These are phyloP conservation scores for Corylus americana DNA, from an alignment of 306 rosid species.

Conservation along the genomic window DNA sequence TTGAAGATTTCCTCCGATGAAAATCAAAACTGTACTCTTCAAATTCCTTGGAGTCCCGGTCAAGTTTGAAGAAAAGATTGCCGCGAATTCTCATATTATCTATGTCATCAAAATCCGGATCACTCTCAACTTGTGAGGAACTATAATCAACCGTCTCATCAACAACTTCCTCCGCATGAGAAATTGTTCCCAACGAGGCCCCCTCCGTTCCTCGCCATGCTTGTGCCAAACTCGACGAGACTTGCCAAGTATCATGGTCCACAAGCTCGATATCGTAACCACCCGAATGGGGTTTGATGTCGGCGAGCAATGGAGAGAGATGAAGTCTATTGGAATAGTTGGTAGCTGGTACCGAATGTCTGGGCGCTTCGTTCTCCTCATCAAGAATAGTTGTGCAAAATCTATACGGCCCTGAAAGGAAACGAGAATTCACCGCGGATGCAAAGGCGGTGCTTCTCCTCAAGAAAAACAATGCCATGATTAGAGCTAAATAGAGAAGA, in stretches of 20 bases:
- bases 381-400: slow-evolving; percentile 28
- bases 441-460: slow-evolving; percentile 37
- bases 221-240: slow-evolving; percentile 65
- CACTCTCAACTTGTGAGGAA: slow-evolving; percentile 36
- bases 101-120: slow-evolving; percentile 66
- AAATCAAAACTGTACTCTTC: slow-evolving; percentile 81
- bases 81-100: slow-evolving; percentile 76
- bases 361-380: slow-evolving; percentile 22
- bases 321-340: slow-evolving; percentile 35
- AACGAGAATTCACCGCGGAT: slow-evolving; percentile 22
- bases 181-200: slow-evolving; percentile 21
- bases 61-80: slow-evolving; percentile 70
- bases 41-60: slow-evolving; percentile 74
- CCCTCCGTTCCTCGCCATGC: slow-evolving; percentile 50
- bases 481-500: neutral
- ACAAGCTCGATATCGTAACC: slow-evolving; percentile 62
- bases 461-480: slow-evolving; percentile 29
- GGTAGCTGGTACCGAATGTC: slow-evolving; percentile 28
- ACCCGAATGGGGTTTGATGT: slow-evolving; percentile 34
- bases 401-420: slow-evolving; percentile 27
- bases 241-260: slow-evolving; percentile 66
- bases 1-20: slow-evolving; percentile 62
- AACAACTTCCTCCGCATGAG: slow-evolving; percentile 26
- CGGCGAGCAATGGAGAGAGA: slow-evolving; percentile 53
- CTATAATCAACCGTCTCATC: slow-evolving; percentile 33